These are phyloP conservation scores for Cylindrotheca closterium DNA, from an alignment of 108 stramenopile genomes.

Conservation along the genomic window DNA sequence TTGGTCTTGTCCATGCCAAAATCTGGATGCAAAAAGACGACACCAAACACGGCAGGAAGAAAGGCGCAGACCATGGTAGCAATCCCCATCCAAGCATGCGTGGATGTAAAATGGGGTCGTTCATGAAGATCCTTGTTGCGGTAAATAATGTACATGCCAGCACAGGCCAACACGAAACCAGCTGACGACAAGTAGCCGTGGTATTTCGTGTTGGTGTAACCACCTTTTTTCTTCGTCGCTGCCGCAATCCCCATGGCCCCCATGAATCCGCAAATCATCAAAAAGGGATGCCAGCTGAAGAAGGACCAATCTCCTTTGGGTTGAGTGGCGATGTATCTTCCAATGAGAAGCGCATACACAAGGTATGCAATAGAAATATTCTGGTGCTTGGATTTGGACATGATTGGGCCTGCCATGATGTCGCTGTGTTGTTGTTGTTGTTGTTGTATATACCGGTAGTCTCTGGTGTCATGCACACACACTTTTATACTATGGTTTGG, in stretches of 20 bases:
- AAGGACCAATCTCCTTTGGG: conserved; percentile 56
- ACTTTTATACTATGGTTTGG: too few relatives aligned
- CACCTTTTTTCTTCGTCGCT: conserved; percentile 69
- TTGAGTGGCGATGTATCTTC: conserved; percentile 35
- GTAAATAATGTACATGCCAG: conserved; percentile 66
- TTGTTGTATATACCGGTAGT: too few relatives aligned
- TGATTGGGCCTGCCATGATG: neutral
- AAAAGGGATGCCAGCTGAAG: conserved; percentile 73
- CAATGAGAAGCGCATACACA: conserved; percentile 7
- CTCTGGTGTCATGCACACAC: too few relatives aligned
- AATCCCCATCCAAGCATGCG: conserved; percentile 55
- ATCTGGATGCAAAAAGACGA: conserved; percentile 72
- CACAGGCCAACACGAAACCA: conserved; percentile 35
- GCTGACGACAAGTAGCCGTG: conserved; percentile 60
- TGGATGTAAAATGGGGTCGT: conserved; percentile 50
- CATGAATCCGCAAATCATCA: conserved; percentile 74
- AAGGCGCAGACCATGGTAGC: conserved; percentile 33
- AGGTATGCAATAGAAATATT: conserved; percentile 2
- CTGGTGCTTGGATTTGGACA: neutral
- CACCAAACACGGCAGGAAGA: conserved; percentile 47
- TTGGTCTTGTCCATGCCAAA: conserved; percentile 75
- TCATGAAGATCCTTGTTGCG: conserved; percentile 60
- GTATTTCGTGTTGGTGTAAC: conserved; percentile 79
- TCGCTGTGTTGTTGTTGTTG: too few relatives aligned
- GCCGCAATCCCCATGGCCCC: conserved; percentile 63